Percentiles rank a stretch among this genome's conserved stretches.
Evolutionary conservation across 768 basidiomycete species (phyloP).

Genomic region (Saitozyma sp.): DNA sequence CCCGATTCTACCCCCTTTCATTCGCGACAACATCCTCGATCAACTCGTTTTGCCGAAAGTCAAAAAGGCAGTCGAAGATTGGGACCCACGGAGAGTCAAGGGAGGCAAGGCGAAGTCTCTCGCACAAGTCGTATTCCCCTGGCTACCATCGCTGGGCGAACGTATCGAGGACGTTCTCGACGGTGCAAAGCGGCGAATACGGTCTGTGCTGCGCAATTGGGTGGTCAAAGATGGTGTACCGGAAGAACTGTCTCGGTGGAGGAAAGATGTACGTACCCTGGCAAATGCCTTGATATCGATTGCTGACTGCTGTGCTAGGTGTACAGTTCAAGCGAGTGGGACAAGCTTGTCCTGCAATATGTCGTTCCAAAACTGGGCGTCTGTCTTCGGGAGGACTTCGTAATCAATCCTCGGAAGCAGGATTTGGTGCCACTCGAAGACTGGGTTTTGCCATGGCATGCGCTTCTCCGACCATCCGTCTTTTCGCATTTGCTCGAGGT

Average conservation of each 20-base stretch:
- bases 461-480: constrained; percentile 70
- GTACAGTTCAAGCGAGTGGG: constrained; percentile 81
- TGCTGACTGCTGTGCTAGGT: constrained; percentile 57
- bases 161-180: constrained; percentile 80
- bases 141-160: constrained; percentile 84
- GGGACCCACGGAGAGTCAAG: constrained; percentile 55
- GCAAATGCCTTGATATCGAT: background rate
- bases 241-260: constrained; percentile 75
- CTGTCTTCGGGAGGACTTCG: constrained; percentile 72
- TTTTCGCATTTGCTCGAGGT: constrained; percentile 80
- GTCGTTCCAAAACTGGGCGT: constrained; percentile 87
- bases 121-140: constrained; percentile 85
- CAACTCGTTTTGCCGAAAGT: constrained; percentile 95
- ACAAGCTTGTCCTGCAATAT: constrained; percentile 82
- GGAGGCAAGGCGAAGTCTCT: constrained; percentile 60
- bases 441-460: constrained; percentile 73
- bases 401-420: constrained; percentile 86
- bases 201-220: constrained; percentile 76
- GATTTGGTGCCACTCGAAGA: constrained; percentile 74
- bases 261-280: constrained; percentile 61
- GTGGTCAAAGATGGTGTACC: constrained; percentile 69
- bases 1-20: constrained; percentile 80
- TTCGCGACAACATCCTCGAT: constrained; percentile 91
- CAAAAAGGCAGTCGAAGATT: constrained; percentile 75
- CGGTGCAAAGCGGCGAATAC: constrained; percentile 82